Evolutionary conservation across 1,284 basidiomycete genomes (phyloP).

Genomic region (Entoloma clypeatum): DNA sequence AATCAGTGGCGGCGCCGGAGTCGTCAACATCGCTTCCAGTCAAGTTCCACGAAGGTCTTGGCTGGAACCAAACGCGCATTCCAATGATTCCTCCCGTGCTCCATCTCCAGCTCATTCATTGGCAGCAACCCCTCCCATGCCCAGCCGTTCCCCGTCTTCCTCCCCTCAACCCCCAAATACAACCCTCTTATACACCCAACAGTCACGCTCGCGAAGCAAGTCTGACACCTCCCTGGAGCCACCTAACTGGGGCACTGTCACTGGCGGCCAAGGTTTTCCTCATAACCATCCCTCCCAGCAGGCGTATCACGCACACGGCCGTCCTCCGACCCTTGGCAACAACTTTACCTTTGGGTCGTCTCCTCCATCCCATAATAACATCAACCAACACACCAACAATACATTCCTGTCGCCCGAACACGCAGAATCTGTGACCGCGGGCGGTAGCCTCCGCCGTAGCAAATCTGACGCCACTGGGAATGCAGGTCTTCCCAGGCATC

Average conservation of each 20-base stretch:
- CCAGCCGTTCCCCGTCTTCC: slow-evolving; percentile 18
- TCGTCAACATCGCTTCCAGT: slow-evolving; percentile 45
- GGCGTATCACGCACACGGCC: slow-evolving; percentile 7
- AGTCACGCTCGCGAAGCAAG: slow-evolving; percentile 49
- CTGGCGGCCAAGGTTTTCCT: slow-evolving; percentile 11
- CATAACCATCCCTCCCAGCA: slow-evolving; percentile 12
- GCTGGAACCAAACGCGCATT: slow-evolving; percentile 10
- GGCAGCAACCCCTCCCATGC: slow-evolving; percentile 10
- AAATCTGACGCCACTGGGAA: slow-evolving; percentile 48
- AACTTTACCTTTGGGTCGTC: slow-evolving; percentile 19
- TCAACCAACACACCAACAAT: slow-evolving; percentile 20
- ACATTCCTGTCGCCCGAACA: slow-evolving; percentile 45
- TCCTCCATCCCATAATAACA: slow-evolving; percentile 13
- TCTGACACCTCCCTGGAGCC: slow-evolving; percentile 58
- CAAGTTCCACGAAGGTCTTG: slow-evolving; percentile 36
- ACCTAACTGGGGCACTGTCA: slow-evolving; percentile 47
- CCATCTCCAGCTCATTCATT: slow-evolving; percentile 15
- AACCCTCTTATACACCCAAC: slow-evolving; percentile 31
- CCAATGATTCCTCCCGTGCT: slow-evolving; percentile 13
- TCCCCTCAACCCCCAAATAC: slow-evolving; percentile 20
- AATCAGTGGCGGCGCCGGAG: slow-evolving; percentile 54
- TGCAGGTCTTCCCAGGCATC: slow-evolving; percentile 34
- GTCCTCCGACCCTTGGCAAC: slow-evolving; percentile 11
- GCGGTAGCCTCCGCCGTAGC: slow-evolving; percentile 38
- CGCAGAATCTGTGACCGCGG: slow-evolving; percentile 24